Evolutionary conservation across 371 early-diverging fungal genomes (phyloP), one percentile per base, ranked within the genome.

Genomic region (Amoeboaphelidium protococcarum): DNA sequence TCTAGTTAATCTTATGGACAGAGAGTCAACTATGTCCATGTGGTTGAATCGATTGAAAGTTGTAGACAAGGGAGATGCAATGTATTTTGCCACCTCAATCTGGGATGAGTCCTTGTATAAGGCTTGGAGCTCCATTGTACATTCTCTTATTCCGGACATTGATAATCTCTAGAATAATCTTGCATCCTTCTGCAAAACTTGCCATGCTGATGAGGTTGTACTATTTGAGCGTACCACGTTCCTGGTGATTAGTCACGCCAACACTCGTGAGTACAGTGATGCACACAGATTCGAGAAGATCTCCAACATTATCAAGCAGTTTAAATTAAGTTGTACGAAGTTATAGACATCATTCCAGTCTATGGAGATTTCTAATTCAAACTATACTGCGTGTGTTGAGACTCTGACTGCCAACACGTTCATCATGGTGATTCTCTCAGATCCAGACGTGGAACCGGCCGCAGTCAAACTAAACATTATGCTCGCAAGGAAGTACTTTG

Each of bases 61-160:
- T n/a, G n/a, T n/a, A n/a, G 64, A 73, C 27, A 72, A 80, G 47
- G 59, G 87, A 25, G 59, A 67, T 20, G 73, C 83, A 13, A 71
- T 68, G 42, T 69, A 76, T 19, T 92, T 80, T 63, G 61, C 67
- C 3, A 90, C 94, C 1, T 86, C 89, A 2, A 92, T 92, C 48
- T 92, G 91, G 90, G 89, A 90, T 58, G 82, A 86, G 56, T 82
- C 89, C 2, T 61, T 92, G 26, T 92, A 86, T 63, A 77, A 76
- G 72, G 94, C 91, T 4, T 94, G 94, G 94, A 88, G 90, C 19
- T 72, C 80, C 25, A 94, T 94, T 50, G 87, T 90, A 2, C 82
- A 85, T 58, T 74, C 80, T 31, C 67, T 94, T 52, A 83, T 94
- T 27, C 94, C 94, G 27, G 88, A 89, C 55, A 84, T 90, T 41